These are phyloP conservation scores for Grifola frondosa DNA, from an alignment of 1,284 basidiomycete species.

Conservation along the genomic window DNA sequence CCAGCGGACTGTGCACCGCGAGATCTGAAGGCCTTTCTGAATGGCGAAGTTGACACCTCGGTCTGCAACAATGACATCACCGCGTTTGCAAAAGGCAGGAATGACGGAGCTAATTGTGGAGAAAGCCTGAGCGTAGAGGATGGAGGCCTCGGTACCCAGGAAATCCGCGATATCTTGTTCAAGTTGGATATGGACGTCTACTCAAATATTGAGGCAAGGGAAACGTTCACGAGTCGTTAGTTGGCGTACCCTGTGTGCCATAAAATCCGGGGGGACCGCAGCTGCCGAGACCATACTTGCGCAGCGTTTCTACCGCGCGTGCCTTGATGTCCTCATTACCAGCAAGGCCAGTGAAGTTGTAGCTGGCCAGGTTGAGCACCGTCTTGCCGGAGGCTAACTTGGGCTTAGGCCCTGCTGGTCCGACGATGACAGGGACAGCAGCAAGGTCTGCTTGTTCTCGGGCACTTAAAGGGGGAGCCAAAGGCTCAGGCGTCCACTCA, in stretches of 20 bases:
- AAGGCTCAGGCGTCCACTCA: constrained; percentile 91
- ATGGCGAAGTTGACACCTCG: constrained; percentile 92
- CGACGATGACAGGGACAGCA: constrained; percentile 78
- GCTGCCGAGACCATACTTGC: constrained; percentile 91
- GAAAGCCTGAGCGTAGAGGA: constrained; percentile 95
- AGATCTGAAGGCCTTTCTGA: constrained; percentile 97
- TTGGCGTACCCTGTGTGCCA: constrained; percentile 82
- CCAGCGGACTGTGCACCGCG: constrained; percentile 91
- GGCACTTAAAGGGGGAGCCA: constrained; percentile 63
- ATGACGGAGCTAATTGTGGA: constrained; percentile 93
- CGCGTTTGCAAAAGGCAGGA: constrained; percentile 96
- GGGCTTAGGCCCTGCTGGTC: constrained; percentile 82
- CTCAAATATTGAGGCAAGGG: constrained; percentile 61
- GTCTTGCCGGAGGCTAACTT: constrained; percentile 79
- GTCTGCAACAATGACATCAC: constrained; percentile 98
- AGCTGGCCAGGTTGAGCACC: constrained; percentile 86
- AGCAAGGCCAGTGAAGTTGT: constrained; percentile 92
- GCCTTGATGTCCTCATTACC: constrained; percentile 89
- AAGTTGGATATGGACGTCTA: constrained; percentile 90
- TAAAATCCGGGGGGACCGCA: constrained; percentile 99
- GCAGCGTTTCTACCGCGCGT: constrained; percentile 82
- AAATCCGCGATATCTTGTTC: constrained; percentile 91
- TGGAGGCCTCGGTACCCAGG: constrained; percentile 84
- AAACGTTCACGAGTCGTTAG: constrained; percentile 31
- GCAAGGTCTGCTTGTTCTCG: constrained; percentile 71